Conservation (phyloP, 2,329 filamentous ascomycete genomes). For the Parastagonospora nodorum region DNA sequence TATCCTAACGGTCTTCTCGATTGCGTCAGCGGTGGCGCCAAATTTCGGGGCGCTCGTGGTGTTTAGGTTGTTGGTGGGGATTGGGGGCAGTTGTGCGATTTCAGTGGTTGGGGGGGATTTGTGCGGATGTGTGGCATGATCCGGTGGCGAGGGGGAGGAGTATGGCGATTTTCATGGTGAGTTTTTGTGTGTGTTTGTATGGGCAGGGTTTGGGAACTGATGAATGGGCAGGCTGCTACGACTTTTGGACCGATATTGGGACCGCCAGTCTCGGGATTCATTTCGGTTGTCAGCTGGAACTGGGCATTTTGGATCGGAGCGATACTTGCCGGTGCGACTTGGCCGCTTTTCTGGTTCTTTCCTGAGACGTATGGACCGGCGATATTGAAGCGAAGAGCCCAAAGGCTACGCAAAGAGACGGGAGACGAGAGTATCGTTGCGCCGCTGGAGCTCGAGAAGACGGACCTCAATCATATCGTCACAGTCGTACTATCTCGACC, state of each 20-base stretch:
- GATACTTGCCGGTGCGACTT: conserved; percentile 68
- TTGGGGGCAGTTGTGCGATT: conserved; percentile 56
- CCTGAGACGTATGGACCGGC: conserved; percentile 57
- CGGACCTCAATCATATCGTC: conserved; percentile 63
- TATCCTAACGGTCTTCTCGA: conserved; percentile 52
- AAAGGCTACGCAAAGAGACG: conserved; percentile 60
- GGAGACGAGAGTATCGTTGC: conserved; percentile 61
- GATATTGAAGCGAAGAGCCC: conserved; percentile 58
- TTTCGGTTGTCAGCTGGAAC: conserved; percentile 66
- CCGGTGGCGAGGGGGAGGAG: conserved; percentile 46
- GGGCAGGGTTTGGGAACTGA: too few relatives aligned
- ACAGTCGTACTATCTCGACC: conserved; percentile 74
- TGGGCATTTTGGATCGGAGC: conserved; percentile 74
- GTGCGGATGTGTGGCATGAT: conserved; percentile 69
- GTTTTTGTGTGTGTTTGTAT: background rate
- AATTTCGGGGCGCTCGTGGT: conserved; percentile 52
- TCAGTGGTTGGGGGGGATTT: conserved; percentile 64
- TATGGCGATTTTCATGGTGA: conserved; percentile 40
- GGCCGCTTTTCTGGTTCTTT: conserved; percentile 65
- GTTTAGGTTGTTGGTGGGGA: conserved; percentile 51
- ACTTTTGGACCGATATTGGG: conserved; percentile 69
- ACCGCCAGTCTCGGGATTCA: conserved; percentile 68
- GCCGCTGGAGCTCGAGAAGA: conserved; percentile 66
- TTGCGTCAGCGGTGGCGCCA: conserved; percentile 52
- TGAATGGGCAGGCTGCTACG: conserved; percentile 61